These are phyloP conservation scores for Dryas integrifolia DNA, from an alignment of 331 rosid species.

Conservation along the genomic window DNA sequence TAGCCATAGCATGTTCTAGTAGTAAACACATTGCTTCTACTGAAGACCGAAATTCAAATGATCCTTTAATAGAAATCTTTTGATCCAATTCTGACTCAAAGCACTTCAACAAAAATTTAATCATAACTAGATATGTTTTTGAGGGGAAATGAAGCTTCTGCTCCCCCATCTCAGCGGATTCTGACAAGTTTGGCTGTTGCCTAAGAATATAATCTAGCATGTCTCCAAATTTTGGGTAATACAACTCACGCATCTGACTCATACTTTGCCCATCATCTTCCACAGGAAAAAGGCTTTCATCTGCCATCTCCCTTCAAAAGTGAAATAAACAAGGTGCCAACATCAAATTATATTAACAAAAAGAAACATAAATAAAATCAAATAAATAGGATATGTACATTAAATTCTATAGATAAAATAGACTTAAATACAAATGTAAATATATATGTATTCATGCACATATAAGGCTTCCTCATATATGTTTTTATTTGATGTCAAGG, in stretches of 20 bases:
- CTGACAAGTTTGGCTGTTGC: constrained; percentile 71
- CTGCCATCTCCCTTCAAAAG: constrained; percentile 78
- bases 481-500: too few relatives aligned
- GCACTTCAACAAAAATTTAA: constrained; percentile 75
- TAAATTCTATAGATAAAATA: neutral
- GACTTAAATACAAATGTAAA: too few relatives aligned
- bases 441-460: too few relatives aligned
- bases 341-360: neutral
- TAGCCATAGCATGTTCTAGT: constrained; percentile 83
- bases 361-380: neutral
- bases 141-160: constrained; percentile 72
- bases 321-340: constrained; percentile 7
- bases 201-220: constrained; percentile 70
- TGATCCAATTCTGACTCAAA: constrained; percentile 65
- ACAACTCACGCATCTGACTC: constrained; percentile 41
- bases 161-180: constrained; percentile 63
- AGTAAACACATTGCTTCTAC: constrained; percentile 65
- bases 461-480: too few relatives aligned
- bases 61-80: constrained; percentile 40
- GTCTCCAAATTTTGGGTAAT: constrained; percentile 64
- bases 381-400: neutral
- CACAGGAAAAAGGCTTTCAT: constrained; percentile 70
- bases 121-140: constrained; percentile 66
- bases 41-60: constrained; percentile 49
- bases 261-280: constrained; percentile 38